phyloP scores from a whole-genome alignment of 1,284 basidiomycete species.

The Cerrena zonata region DNA sequence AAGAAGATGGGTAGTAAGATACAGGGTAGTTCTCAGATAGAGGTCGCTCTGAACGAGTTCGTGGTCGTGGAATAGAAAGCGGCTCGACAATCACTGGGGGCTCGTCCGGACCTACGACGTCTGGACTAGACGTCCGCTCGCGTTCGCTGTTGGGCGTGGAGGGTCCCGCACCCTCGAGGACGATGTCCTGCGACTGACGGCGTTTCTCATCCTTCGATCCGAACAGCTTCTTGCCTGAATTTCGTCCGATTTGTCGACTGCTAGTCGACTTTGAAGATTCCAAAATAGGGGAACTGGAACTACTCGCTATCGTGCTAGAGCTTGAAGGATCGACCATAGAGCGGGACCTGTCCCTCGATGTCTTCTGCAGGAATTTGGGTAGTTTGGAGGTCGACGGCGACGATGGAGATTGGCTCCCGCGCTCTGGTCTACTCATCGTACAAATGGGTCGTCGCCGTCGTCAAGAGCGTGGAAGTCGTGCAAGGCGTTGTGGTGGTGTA shows the following conservation, averaged over 20 bases:
- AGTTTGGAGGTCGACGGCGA: constrained; percentile 46
- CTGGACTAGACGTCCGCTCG: constrained; percentile 14
- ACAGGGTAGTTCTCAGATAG: constrained; percentile 40
- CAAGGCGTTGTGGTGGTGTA: constrained; percentile 2
- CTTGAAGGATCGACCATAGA: constrained; percentile 39
- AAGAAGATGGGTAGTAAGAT: constrained; percentile 29
- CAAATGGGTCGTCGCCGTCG: constrained; percentile 22
- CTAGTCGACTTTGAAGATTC: constrained; percentile 20
- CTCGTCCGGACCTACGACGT: constrained; percentile 29
- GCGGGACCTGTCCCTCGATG: constrained; percentile 53
- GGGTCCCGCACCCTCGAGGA: neutral
- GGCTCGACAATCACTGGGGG: constrained; percentile 51
- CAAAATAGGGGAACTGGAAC: constrained; percentile 36
- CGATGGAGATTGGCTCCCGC: constrained; percentile 27
- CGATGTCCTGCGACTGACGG: constrained; percentile 26
- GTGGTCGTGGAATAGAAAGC: constrained; percentile 34
- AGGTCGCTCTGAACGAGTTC: constrained; percentile 44
- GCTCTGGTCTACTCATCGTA: constrained; percentile 28
- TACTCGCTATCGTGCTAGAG: constrained; percentile 35
- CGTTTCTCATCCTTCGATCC: constrained; percentile 21
- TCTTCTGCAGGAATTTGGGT: constrained; percentile 62
- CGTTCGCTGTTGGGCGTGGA: constrained; percentile 16
- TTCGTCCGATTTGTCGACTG: constrained; percentile 19
- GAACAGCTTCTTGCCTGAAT: constrained; percentile 22
- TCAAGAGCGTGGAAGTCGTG: constrained; percentile 14